Evolutionary conservation across 176 grass and related monocot genomes (phyloP), one percentile per base, ranked within the genome.

Genomic region (Poa annua): DNA sequence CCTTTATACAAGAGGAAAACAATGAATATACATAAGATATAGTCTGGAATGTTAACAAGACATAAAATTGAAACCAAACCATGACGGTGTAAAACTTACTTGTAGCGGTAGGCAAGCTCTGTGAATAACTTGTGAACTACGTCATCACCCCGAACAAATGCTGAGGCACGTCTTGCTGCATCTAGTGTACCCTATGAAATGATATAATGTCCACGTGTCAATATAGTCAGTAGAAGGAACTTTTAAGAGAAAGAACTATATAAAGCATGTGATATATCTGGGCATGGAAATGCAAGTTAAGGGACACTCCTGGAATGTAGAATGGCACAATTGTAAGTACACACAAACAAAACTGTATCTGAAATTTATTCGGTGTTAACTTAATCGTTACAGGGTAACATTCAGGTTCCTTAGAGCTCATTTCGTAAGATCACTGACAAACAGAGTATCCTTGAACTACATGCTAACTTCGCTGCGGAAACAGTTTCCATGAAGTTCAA

Each of bases 41-140:
- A 41, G 20, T 5, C 12, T 41, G 64, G 48, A 34, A 64, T 8
- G 16, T 59, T 44, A 89, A 59, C 38, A 29, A 26, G 59, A 10
- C 29, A 51, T 44, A 36, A 62, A 26, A 8, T 0, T 10, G 14
- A 64, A 85, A 59, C 22, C 0, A 53, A 71, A 41, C 15, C 6
- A 74, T 41, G 59, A 54, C 22, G 32, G 3, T 26, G 47, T 36
- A 70, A 15, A 35, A 32, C 75, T 86, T 92, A 93, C 91, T 93
- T 95, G 79, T 95, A 98, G 64, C 91, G 87, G 80, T 95, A 92
- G 59, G 96, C 91, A 12, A 98, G 90, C 84, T 95, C 96, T 33
- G 96, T 98, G 77, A 98, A 98, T 73, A 98, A 51, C 66, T 98
- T 98, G 82, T 98, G 96, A 76, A 95, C 84, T 71, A 92, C 85